A percentile compares a stretch with the other conserved stretches of the same genome.
phyloP scores from a whole-genome alignment of 257 asterid species.

The Linaria vulgaris region DNA sequence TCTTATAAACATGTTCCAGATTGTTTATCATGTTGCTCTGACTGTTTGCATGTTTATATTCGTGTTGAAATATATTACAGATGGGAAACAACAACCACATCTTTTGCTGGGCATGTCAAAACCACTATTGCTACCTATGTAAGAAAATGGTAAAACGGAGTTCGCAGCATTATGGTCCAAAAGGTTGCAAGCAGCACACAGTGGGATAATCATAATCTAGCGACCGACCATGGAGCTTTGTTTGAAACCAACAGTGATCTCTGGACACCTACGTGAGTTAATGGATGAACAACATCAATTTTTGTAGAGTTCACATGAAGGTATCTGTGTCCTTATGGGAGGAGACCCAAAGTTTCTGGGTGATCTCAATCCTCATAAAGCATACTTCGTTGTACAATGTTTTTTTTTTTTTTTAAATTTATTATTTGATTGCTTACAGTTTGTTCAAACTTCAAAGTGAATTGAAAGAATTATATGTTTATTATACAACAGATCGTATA shows the following conservation, averaged over 20 bases:
- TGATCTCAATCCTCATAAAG: background rate
- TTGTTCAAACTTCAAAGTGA: background rate
- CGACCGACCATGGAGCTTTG: no score
- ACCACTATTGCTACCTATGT: conserved; percentile 81
- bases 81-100: conserved; percentile 78
- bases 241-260: no score
- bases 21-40: no score
- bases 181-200: conserved; percentile 91
- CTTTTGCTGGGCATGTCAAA: conserved; percentile 90
- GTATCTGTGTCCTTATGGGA: background rate
- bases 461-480: no score
- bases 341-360: background rate
- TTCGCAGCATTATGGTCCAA: conserved; percentile 70
- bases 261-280: no score
- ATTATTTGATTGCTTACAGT: background rate
- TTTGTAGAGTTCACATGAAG: background rate
- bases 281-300: background rate
- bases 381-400: background rate
- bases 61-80: conserved; percentile 34
- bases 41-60: no score
- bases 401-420: background rate
- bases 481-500: no score
- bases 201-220: conserved; percentile 29
- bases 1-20: no score
- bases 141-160: conserved; percentile 64